Evolutionary conservation across 2,329 filamentous ascomycete species (phyloP).

Genomic region (Fusarium gaditjirri): DNA sequence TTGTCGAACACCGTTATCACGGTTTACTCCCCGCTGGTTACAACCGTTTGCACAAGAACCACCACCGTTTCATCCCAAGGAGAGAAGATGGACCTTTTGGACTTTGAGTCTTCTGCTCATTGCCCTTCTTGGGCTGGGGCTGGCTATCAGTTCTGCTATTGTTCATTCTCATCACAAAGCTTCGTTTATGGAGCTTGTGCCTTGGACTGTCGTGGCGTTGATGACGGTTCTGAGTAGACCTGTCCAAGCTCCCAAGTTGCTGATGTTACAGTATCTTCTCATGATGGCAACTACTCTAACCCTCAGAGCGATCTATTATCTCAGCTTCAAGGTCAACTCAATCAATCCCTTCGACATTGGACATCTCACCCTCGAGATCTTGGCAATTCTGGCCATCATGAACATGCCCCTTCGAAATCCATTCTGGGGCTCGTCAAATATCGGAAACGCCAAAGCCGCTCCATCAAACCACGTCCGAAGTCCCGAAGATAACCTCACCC

Average conservation of each 20-base stretch:
- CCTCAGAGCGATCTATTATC: conserved; percentile 46
- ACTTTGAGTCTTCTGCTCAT: conserved; percentile 50
- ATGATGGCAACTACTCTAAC: conserved; percentile 48
- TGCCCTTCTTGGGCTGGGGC: conserved; percentile 49
- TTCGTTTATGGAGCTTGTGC: conserved; percentile 50
- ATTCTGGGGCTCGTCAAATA: conserved; percentile 47
- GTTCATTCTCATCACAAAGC: conserved; percentile 42
- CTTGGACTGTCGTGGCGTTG: conserved; percentile 53
- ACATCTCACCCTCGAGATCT: conserved; percentile 36
- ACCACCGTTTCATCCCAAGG: conserved; percentile 30
- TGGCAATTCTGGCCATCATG: conserved; percentile 47
- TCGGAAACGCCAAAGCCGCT: conserved; percentile 43
- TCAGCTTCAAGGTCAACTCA: conserved; percentile 36
- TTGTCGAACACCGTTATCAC: conserved; percentile 39
- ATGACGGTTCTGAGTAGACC: conserved; percentile 54
- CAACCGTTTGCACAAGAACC: conserved; percentile 57
- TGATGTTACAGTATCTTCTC: conserved; percentile 53
- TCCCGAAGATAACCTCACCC: conserved; percentile 80
- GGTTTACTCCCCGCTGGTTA: conserved; percentile 53
- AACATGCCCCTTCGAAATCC: conserved; percentile 54
- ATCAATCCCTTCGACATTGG: conserved; percentile 39
- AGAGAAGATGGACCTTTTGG: conserved; percentile 53
- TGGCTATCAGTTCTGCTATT: conserved; percentile 48
- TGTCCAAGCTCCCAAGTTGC: conserved; percentile 53
- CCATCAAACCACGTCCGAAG: conserved; percentile 63